A percentile compares a stretch with the other conserved stretches of the same genome.
Conservation (phyloP, 1,139 yeast species). For the Yamadazyma sp. region DNA sequence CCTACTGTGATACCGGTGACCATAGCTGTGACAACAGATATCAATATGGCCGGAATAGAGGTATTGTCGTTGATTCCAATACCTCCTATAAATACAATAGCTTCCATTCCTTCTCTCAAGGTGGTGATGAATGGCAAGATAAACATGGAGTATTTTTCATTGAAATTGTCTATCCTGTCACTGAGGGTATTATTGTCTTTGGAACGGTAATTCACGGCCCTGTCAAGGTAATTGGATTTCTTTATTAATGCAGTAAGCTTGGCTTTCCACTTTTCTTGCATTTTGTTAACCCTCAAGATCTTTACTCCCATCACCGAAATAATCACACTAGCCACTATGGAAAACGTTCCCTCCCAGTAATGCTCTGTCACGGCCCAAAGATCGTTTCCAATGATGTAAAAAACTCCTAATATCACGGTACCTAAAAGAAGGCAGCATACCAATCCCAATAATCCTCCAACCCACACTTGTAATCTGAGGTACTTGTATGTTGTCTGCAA, state of each 20-base stretch:
- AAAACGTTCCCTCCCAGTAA: conserved; percentile 49
- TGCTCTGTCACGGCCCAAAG: conserved; percentile 47
- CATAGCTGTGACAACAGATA: conserved; percentile 26
- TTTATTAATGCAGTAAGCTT: conserved; percentile 43
- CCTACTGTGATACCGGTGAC: conserved; percentile 35
- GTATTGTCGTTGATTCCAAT: conserved; percentile 32
- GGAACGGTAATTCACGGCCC: conserved; percentile 13
- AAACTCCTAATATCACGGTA: conserved; percentile 33
- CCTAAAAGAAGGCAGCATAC: conserved; percentile 39
- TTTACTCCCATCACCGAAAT: conserved; percentile 48
- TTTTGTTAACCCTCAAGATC: conserved; percentile 42
- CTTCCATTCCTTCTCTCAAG: conserved; percentile 49
- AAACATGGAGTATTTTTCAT: conserved; percentile 7
- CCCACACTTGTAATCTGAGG: conserved; percentile 40
- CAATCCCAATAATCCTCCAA: conserved; percentile 42
- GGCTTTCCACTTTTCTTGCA: conserved; percentile 85
- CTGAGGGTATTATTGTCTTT: neutral
- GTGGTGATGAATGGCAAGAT: conserved; percentile 46
- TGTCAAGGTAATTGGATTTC: conserved; percentile 20
- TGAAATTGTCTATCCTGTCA: conserved; percentile 12
- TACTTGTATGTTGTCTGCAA: conserved; percentile 16
- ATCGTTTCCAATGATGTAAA: conserved; percentile 39
- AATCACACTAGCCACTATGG: conserved; percentile 43
- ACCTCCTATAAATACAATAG: conserved; percentile 50
- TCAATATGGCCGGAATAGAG: conserved; percentile 22